Evolutionary conservation across 225 moss, liverwort and hornwort genomes (phyloP).

Genomic region (Asterella californica): DNA sequence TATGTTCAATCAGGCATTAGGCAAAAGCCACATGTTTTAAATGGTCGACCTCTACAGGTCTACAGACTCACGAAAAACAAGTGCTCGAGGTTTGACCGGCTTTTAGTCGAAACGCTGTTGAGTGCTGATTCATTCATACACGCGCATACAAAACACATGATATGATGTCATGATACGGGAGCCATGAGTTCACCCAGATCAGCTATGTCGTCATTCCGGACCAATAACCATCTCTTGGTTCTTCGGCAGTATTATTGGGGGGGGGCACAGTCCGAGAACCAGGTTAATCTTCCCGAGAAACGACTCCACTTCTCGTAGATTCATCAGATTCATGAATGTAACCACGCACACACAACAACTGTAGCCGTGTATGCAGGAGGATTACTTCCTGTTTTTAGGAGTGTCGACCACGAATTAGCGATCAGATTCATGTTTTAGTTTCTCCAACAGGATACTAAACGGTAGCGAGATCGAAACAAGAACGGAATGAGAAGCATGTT

Average conservation of each 20-base stretch:
- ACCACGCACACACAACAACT: not conserved
- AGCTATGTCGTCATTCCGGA: not conserved
- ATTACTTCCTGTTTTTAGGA: not conserved
- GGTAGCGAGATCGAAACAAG: too few species aligned
- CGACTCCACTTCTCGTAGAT: not conserved
- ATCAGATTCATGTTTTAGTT: not conserved
- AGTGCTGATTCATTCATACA: not conserved
- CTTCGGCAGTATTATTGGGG: not conserved
- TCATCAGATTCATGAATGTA: not conserved
- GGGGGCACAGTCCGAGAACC: not conserved
- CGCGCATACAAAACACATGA: not conserved
- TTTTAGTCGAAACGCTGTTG: not conserved
- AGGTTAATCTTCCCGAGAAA: not conserved
- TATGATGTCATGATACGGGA: not conserved
- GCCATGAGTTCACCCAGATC: not conserved
- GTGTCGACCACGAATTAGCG: not conserved
- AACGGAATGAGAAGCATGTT: too few species aligned
- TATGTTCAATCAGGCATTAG: too few species aligned
- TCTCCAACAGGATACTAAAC: not conserved
- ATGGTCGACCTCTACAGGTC: not conserved
- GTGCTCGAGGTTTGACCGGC: not conserved
- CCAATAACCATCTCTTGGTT: not conserved
- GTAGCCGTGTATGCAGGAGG: not conserved
- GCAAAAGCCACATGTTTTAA: too few species aligned
- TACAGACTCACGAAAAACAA: conserved; percentile 1